These are phyloP conservation scores for Aspergillus sp. DNA, from an alignment of 2,329 filamentous ascomycete species.

Conservation along the genomic window DNA sequence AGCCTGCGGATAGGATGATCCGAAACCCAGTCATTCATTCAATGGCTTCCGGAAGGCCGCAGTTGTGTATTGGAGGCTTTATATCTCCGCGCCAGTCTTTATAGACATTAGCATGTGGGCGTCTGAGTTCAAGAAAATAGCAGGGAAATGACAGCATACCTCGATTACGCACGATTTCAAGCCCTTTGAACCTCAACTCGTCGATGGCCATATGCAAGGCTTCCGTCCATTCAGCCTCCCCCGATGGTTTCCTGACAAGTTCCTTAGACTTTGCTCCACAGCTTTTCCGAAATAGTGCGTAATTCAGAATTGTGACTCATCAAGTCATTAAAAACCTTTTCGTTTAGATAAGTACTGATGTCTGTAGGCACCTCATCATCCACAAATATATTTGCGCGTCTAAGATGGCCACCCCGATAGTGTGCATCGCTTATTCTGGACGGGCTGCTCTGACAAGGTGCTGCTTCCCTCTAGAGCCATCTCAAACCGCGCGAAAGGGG, in stretches of 20 bases:
- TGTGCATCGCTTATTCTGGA: conserved; percentile 1
- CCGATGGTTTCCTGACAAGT: not conserved
- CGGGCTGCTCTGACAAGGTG: conserved; percentile 1
- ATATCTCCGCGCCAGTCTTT: conserved; percentile 6
- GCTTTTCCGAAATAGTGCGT: not conserved
- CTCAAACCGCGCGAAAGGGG: not conserved
- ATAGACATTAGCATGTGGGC: not conserved
- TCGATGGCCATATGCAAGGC: conserved; percentile 6
- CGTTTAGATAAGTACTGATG: not conserved
- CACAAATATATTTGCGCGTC: conserved; percentile 8
- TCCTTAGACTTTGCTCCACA: conserved; percentile 10
- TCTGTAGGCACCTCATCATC: not conserved
- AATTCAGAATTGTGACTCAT: not conserved
- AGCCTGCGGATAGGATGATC: not conserved
- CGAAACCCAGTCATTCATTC: not conserved
- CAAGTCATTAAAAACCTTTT: not conserved
- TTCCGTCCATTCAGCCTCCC: conserved; percentile 8
- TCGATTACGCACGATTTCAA: not conserved
- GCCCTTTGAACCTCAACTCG: not conserved
- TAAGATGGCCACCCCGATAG: conserved; percentile 6
- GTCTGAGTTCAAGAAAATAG: not conserved
- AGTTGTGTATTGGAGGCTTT: conserved; percentile 8
- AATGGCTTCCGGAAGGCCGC: not conserved
- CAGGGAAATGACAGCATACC: not conserved
- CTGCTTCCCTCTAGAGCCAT: conserved; percentile 7